These are phyloP conservation scores for Phlyctochytrium planicorne DNA, from an alignment of 192 early-diverging fungal genomes.

Conservation along the genomic window DNA sequence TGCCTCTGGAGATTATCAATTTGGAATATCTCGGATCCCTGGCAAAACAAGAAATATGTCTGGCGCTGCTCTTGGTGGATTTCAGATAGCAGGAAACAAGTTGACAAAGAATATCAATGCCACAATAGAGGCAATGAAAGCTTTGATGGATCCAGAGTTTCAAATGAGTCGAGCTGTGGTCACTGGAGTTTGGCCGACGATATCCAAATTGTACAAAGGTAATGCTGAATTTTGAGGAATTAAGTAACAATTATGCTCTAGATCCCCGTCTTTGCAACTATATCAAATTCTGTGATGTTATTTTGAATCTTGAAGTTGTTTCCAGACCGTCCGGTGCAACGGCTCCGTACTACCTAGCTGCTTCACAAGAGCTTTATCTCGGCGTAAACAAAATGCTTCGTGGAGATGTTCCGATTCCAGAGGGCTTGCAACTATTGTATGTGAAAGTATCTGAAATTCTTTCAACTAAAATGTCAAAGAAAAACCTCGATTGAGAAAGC, in stretches of 20 bases:
- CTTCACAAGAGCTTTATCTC: not conserved
- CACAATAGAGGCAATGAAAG: constrained; percentile 7
- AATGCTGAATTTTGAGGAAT: not conserved
- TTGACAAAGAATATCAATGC: constrained; percentile 15
- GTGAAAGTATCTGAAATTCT: not conserved
- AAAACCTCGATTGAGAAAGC: not conserved
- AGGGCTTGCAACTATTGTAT: not conserved
- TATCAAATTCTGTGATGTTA: constrained; percentile 19
- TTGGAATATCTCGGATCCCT: not conserved
- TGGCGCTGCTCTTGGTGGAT: constrained; percentile 29
- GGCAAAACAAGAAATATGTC: not conserved
- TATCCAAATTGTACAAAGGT: constrained; percentile 22
- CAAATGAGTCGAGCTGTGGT: constrained; percentile 13
- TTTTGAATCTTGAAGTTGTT: constrained; percentile 7
- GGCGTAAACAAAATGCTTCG: not conserved
- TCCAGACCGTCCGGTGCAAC: constrained; percentile 17
- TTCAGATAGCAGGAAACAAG: constrained; percentile 29
- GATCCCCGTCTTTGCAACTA: constrained; percentile 24
- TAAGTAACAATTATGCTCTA: too few relatives aligned
- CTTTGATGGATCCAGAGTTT: constrained; percentile 11
- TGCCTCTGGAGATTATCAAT: not conserved
- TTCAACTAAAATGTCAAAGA: not conserved
- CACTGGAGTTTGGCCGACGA: constrained; percentile 14
- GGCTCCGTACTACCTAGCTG: constrained; percentile 2
- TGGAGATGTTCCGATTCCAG: not conserved